Evolutionary conservation across 495 filamentous ascomycete species (phyloP), one percentile per base, ranked within the genome.

Genomic region (Cryomyces minteri): DNA sequence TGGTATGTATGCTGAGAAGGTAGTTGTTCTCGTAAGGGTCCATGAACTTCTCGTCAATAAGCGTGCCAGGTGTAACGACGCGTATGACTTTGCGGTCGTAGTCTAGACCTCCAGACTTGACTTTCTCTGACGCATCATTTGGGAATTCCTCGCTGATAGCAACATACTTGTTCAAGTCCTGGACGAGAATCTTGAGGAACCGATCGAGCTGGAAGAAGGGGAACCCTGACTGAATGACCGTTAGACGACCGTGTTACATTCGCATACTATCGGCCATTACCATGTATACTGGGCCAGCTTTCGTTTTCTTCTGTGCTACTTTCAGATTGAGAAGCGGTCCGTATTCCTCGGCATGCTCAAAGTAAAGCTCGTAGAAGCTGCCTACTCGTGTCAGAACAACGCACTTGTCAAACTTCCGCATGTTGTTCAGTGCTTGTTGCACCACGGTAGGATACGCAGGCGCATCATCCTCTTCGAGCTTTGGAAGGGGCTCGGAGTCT

Each of bases 21-120:
- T 86, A 98, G 57, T 95, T 94, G 58, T 92, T 93, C 50, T 84
- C 77, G 44, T 80, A 86, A 0, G 85, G 80, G 54, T 95, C 82
- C 67, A 96, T 82, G 59, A 95, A 96, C 50, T 88, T 86, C 61
- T 99, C 92, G 59, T 99, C 90, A 52, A 96, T 94, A 39, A 96
- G 62, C 1, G 90, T 99, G 6, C 90, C 90, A 0, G 92, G 87
- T 0, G 90, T 94, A 58, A 99, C 72, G 45, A 95, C 79, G 37
- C 90, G 77, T 38, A 83, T 72, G 11, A 99, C 83, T 49, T 68
- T 76, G 38, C 90, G 78, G 55, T 88, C 83, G 56, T 87, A 92
- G 59, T 84, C 62, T 43, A 92, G 65, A 3, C 83, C 83, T 5
- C 82, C 82, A 9, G 75, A 71, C 47, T 78, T 84, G 38, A 72